A percentile compares a stretch with the other conserved stretches of the same genome.
Conservation (phyloP, 2,329 filamentous ascomycete genomes). For the Arthrinium phaeospermum region DNA sequence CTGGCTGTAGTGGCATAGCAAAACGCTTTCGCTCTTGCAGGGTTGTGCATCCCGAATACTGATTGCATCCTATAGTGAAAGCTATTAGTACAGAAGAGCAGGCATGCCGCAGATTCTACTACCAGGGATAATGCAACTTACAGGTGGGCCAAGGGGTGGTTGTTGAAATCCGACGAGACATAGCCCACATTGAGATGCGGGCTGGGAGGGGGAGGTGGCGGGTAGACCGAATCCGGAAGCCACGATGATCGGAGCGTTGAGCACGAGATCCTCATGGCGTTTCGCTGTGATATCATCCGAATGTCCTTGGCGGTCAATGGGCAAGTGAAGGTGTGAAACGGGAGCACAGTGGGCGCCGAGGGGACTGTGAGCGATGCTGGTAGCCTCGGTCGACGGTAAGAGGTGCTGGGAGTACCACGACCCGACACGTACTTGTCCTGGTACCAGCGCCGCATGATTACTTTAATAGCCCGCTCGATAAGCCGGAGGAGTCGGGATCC, state of each 20-base stretch:
- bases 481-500: conserved; percentile 84
- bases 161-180: conserved; percentile 98
- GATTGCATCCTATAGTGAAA: conserved; percentile 78
- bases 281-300: conserved; percentile 91
- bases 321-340: conserved; percentile 97
- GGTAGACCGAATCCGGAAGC: conserved; percentile 81
- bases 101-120: too few relatives aligned
- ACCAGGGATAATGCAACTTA: conserved; percentile 42
- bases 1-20: conserved; percentile 96
- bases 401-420: conserved; percentile 55
- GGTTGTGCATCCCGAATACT: conserved; percentile 90
- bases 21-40: conserved; percentile 76
- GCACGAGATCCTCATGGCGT: conserved; percentile 89
- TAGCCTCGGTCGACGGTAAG: conserved; percentile 75
- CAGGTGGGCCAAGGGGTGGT: conserved; percentile 93
- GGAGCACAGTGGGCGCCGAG: conserved; percentile 89
- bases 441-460: conserved; percentile 86
- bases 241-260: conserved; percentile 87
- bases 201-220: conserved; percentile 81
- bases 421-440: conserved; percentile 75
- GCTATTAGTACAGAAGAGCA: not conserved
- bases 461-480: conserved; percentile 81
- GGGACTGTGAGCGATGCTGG: conserved; percentile 78
- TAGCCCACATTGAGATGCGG: conserved; percentile 93
- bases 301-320: conserved; percentile 91